Conservation (phyloP, 2,329 filamentous ascomycete genomes). For the Chaetomium sp. region DNA sequence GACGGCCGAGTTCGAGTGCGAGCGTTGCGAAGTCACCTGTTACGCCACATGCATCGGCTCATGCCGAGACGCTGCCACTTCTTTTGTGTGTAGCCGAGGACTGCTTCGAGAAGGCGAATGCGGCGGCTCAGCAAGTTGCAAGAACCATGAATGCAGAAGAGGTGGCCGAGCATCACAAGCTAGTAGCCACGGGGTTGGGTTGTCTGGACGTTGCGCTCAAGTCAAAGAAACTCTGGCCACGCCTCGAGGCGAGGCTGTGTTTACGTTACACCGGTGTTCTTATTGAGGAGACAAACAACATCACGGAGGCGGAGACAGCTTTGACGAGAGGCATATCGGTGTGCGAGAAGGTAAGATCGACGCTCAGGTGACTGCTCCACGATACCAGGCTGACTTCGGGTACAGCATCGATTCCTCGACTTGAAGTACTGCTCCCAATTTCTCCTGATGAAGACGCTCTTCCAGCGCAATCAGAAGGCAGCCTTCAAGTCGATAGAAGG, state of each 20-base stretch:
- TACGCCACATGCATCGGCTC: conserved; percentile 34
- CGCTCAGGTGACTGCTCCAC: background rate
- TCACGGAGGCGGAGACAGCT: conserved; percentile 64
- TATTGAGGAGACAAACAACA: conserved; percentile 69
- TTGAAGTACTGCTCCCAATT: conserved; percentile 75
- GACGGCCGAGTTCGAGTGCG: conserved; percentile 20
- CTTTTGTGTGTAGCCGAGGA: conserved; percentile 70
- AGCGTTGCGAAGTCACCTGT: conserved; percentile 32
- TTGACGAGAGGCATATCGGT: conserved; percentile 65
- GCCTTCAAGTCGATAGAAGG: conserved; percentile 66
- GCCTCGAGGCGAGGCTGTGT: conserved; percentile 62
- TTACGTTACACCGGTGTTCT: conserved; percentile 66
- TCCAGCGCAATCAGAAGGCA: conserved; percentile 64
- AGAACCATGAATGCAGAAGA: conserved; percentile 43
- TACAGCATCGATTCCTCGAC: conserved; percentile 52
- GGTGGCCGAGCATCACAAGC: conserved; percentile 61
- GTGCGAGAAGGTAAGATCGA: conserved; percentile 53
- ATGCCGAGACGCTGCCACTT: conserved; percentile 49
- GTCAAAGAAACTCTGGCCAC: conserved; percentile 53
- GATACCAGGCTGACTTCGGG: conserved; percentile 10
- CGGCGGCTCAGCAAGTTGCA: conserved; percentile 44
- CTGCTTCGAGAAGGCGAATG: conserved; percentile 61
- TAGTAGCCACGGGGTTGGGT: conserved; percentile 65
- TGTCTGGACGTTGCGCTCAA: conserved; percentile 66
- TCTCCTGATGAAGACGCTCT: conserved; percentile 62